Percentiles rank a stretch among this genome's conserved stretches.
Evolutionary conservation across 169 alveolate genomes (phyloP).

Genomic region (Eimeria acervulina): DNA sequence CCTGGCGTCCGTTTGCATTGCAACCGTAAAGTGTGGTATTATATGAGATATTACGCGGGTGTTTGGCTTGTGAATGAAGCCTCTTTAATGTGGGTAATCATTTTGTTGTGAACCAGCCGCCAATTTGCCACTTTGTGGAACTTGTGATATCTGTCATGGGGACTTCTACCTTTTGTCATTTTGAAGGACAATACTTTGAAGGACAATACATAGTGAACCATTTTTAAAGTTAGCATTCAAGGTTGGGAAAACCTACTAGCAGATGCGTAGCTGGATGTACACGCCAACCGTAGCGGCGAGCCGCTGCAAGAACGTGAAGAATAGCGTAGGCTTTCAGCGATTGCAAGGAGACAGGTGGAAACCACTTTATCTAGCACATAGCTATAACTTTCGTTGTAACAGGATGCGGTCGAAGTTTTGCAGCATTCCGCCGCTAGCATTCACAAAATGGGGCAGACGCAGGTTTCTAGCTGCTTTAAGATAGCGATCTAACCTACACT

Average conservation of each 20-base stretch:
- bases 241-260: not conserved
- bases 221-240: not conserved
- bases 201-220: too few relatives aligned
- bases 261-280: not conserved
- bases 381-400: not conserved
- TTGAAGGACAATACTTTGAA: too few relatives aligned
- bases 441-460: too few relatives aligned
- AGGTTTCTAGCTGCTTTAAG: not conserved
- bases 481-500: not conserved
- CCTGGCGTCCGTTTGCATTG: not conserved
- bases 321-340: not conserved
- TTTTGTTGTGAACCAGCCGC: not conserved
- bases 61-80: not conserved
- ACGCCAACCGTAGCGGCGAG: not conserved
- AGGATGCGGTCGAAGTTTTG: not conserved
- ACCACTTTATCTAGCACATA: not conserved
- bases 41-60: not conserved
- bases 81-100: not conserved
- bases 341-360: not conserved
- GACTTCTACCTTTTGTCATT: too few relatives aligned
- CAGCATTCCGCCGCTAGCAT: not conserved
- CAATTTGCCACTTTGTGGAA: not conserved
- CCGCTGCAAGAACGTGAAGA: not conserved
- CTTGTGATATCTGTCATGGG: not conserved
- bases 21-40: not conserved